Percentiles rank a stretch among this genome's conserved stretches.
Evolutionary conservation across 169 alveolate genomes (phyloP).

Genomic region (Plasmodium blacklocki): DNA sequence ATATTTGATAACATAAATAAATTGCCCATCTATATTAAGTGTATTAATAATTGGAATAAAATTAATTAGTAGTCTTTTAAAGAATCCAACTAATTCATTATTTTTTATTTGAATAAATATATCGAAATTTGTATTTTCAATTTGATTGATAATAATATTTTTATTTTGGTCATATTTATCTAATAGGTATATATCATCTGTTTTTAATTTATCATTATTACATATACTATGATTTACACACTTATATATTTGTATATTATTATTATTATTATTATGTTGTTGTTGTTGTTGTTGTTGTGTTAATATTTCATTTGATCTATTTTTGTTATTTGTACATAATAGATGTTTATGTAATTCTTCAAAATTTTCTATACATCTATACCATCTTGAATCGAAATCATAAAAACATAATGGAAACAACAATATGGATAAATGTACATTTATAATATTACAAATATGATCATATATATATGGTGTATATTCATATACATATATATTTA

Average conservation of each 20-base stretch:
- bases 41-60: constrained; percentile 59
- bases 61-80: constrained; percentile 63
- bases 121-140: constrained; percentile 50
- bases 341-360: constrained; percentile 35
- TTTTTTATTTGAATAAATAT: constrained; percentile 59
- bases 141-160: constrained; percentile 57
- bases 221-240: background rate
- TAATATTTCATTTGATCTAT: background rate
- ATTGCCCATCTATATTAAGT: constrained; percentile 36
- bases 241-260: background rate
- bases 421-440: constrained; percentile 70
- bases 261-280: background rate
- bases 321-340: background rate
- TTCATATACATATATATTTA: constrained; percentile 71
- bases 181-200: constrained; percentile 25
- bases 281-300: background rate
- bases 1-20: constrained; percentile 55
- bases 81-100: constrained; percentile 27
- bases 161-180: constrained; percentile 70
- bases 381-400: constrained; percentile 72
- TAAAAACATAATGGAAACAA: constrained; percentile 74
- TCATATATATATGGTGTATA: constrained; percentile 77
- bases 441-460: constrained; percentile 69
- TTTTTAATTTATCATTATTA: background rate
- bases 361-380: constrained; percentile 64